Percentiles rank a stretch among this genome's conserved stretches.
These are phyloP conservation scores for Sinapis alba DNA, from an alignment of 441 rosid species.

Conservation along the genomic window DNA sequence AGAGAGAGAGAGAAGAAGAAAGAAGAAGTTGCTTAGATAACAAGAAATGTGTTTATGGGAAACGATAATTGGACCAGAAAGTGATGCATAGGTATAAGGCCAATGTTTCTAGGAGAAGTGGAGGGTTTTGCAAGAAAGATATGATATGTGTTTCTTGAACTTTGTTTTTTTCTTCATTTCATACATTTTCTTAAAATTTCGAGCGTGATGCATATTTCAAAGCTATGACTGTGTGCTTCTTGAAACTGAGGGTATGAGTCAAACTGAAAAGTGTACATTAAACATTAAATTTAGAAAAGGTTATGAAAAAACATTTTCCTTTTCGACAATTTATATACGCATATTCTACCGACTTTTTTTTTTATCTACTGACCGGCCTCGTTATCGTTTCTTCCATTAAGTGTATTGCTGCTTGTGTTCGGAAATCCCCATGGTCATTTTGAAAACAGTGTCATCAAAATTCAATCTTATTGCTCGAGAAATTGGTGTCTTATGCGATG, in stretches of 20 bases:
- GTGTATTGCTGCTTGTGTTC: too few species aligned
- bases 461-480: too few species aligned
- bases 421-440: too few species aligned
- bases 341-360: background rate
- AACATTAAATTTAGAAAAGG: background rate
- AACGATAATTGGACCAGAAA: conserved; percentile 42
- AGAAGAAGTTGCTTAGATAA: conserved; percentile 26
- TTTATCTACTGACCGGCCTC: too few species aligned
- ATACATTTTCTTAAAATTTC: background rate
- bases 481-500: too few species aligned
- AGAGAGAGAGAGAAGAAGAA: background rate
- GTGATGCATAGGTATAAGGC: conserved; percentile 37
- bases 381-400: too few species aligned
- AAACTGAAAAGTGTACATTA: background rate
- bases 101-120: conserved; percentile 32
- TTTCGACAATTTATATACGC: background rate
- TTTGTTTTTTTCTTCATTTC: background rate
- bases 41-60: conserved; percentile 38
- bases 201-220: conserved; percentile 12
- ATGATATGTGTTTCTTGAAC: conserved; percentile 26
- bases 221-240: background rate
- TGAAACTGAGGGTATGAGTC: conserved; percentile 15
- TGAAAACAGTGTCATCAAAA: too few species aligned
- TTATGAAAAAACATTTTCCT: background rate
- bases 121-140: conserved; percentile 31